Percentiles rank a stretch among this genome's conserved stretches.
Evolutionary conservation across 768 basidiomycete genomes (phyloP).

Genomic region (Candolleomyces aberdarensis): DNA sequence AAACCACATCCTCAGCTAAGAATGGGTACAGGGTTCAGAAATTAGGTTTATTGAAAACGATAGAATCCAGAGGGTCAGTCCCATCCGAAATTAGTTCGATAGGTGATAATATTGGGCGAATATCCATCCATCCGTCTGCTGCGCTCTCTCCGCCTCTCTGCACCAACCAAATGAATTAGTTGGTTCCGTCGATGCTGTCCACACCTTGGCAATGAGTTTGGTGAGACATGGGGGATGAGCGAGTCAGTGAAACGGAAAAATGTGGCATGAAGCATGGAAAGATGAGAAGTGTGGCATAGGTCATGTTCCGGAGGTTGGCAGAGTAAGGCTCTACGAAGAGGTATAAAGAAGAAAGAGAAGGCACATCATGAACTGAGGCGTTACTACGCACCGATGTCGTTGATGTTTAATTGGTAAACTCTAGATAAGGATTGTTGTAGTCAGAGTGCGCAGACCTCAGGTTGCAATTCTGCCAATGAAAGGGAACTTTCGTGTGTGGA

Average conservation of each 20-base stretch:
- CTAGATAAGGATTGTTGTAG: constrained; percentile 80
- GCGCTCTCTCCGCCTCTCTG: not conserved
- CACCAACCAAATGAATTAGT: no score
- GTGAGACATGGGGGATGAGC: constrained; percentile 58
- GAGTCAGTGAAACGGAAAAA: no score
- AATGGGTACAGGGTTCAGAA: no score
- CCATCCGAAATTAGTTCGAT: no score
- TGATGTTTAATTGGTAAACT: constrained; percentile 97
- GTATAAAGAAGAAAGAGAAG: not conserved
- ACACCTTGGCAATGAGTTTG: constrained; percentile 78
- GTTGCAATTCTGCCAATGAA: constrained; percentile 58
- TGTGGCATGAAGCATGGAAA: no score
- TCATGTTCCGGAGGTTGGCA: not conserved
- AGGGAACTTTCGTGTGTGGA: constrained; percentile 93
- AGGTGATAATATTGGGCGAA: no score
- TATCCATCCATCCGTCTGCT: no score
- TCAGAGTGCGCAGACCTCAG: constrained; percentile 79
- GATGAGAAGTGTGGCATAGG: no score
- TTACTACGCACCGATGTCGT: constrained; percentile 81
- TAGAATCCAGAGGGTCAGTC: no score
- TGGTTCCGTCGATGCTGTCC: constrained; percentile 50
- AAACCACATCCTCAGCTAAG: no score
- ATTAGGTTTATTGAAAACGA: no score
- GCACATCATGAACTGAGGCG: not conserved
- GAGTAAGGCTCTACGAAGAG: no score